Evolutionary conservation across 768 basidiomycete species (phyloP), one percentile per base, ranked within the genome.

Genomic region (Suillus ampliporus): DNA sequence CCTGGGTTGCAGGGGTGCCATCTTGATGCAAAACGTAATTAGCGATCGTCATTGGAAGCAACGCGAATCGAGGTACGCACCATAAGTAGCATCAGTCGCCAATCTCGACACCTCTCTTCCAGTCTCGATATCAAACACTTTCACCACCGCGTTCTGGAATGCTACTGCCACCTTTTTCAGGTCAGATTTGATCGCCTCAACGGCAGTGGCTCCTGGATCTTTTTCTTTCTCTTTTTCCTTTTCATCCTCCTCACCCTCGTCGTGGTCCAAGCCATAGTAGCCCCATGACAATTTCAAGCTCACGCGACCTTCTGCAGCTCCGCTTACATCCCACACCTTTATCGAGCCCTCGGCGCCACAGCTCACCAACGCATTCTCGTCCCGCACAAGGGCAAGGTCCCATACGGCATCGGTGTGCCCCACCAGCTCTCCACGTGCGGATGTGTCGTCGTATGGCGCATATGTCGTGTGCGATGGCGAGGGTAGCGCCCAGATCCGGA

Each of bases 321-420:
- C 86, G 68, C 86, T 86, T 54, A 94, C 89, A 68, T 95, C 93
- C 96, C 97, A 99, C 15, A 97, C 87, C 76, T 97, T 97, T 68
- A 98, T 90, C 0, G 86, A 78, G 21, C 96, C 96, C 73, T 99
- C 97, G 5, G 95, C 92, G 51, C 92, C 90, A 72, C 92, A 94
- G 67, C 91, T 93, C 61, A 97, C 92, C 46, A 99, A 83, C 9
- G 90, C 89, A 61, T 86, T 87, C 73, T 94, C 91, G 65, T 92
- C 90, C 60, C 92, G 84, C 31, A 94, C 86, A 23, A 97, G 85
- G 11, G 92, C 90, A 57, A 99, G 80, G 72, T 95, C 97, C 97
- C 97, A 99, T 28, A 98, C 91, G 6, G 94, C 94, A 72, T 99
- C 96, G 5, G 94, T 94, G 74, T 97, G 94, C 4, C 96, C 95